Evolutionary conservation across 192 early-diverging fungal species (phyloP), one percentile per base, ranked within the genome.

Genomic region (Backusella australiensis): DNA sequence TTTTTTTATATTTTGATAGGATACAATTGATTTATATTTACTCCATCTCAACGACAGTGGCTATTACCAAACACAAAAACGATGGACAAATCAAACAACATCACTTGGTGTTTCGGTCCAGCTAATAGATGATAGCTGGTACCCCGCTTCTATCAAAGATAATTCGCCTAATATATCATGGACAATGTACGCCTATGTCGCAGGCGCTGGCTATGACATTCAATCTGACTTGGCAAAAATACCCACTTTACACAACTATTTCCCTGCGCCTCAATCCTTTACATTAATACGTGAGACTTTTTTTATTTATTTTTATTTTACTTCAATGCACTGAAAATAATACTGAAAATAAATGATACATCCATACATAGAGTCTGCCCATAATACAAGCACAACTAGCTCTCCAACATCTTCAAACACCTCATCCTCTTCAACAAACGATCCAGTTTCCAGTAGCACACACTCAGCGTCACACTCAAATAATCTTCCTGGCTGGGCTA

Each of bases 41-140:
- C 44, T 63, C 3, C 14, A 65, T 23, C 52, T 42, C 44, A 71
- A 41, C 44, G 39, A 46, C 6, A 44, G 39, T 17, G 69, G 59
- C 21, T 78, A 78, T 32, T 63, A 63, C 21, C 35, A 34, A 36
- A 38, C 38, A 73, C 77, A 35, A 77, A 81, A 77, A 73, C 59
- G n/a, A 14, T 74, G 72, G 49, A 14, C 71, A 17, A 38, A 41
- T 12, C 21, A 77, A 14, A 0, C 26, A 1, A 77, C 38, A 39
- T 52, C 72, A 29, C 21, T 32, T 9, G 76, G 76, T 17, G 34
- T 67, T 19, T 73, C 72, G 8, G 73, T 81, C 19, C 29, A 34
- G 36, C 35, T 46, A 2, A 38, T 81, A 26, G 80, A 81, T 67
- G 73, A 81, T 68, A 67, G 76, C 1, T 81, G 75, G 75, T 81